These are phyloP conservation scores for Trametes cinnabarina DNA, from an alignment of 768 basidiomycete genomes.

Conservation along the genomic window DNA sequence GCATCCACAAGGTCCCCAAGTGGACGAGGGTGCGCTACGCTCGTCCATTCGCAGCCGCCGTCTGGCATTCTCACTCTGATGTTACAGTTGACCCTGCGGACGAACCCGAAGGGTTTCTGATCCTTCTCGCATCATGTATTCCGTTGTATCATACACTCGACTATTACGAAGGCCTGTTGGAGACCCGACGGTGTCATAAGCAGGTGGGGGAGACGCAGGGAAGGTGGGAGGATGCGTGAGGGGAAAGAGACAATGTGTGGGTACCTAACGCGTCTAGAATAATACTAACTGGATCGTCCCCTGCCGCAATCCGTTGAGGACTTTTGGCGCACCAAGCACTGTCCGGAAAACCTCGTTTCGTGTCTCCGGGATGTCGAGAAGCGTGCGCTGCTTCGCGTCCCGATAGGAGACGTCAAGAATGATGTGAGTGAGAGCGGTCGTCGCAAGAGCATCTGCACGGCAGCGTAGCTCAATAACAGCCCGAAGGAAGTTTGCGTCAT, in stretches of 20 bases:
- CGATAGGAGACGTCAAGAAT: conserved; percentile 73
- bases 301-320: conserved; percentile 60
- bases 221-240: conserved; percentile 2
- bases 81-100: conserved; percentile 73
- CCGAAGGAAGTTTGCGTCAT: not conserved
- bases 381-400: conserved; percentile 71
- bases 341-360: conserved; percentile 77
- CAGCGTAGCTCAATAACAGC: not conserved
- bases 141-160: conserved; percentile 17
- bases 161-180: conserved; percentile 22
- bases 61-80: not conserved
- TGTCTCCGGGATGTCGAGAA: conserved; percentile 83
- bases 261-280: conserved; percentile 16
- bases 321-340: conserved; percentile 60
- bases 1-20: conserved; percentile 97
- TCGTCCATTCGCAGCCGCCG: too few species aligned
- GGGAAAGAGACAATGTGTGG: conserved; percentile 1
- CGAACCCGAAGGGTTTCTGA: conserved; percentile 92
- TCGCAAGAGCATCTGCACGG: conserved; percentile 61
- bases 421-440: conserved; percentile 79
- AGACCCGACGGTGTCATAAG: conserved; percentile 17
- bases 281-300: conserved; percentile 76
- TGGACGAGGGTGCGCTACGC: conserved; percentile 86
- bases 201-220: conserved; percentile 5
- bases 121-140: conserved; percentile 14